These are phyloP conservation scores for Apiospora kogelbergensis DNA, from an alignment of 2,329 filamentous ascomycete genomes.

Conservation along the genomic window DNA sequence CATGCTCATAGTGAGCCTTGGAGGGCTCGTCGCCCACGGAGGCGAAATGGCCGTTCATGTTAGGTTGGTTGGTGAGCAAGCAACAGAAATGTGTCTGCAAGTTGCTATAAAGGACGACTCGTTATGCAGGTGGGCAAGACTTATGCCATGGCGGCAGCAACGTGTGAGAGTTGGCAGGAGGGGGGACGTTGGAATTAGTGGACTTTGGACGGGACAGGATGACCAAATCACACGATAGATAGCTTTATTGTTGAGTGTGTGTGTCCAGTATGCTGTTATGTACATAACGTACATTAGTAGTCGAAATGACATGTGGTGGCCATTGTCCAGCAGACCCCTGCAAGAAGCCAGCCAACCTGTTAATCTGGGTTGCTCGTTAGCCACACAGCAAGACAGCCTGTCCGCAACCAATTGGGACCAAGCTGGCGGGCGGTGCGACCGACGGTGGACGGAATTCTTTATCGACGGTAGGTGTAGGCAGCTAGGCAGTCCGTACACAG, in stretches of 20 bases:
- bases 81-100: slow-evolving; percentile 7
- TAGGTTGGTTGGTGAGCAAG: slow-evolving; percentile 11
- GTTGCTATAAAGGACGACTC: background rate
- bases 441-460: background rate
- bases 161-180: background rate
- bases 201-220: background rate
- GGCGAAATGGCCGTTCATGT: slow-evolving; percentile 81
- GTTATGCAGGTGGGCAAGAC: slow-evolving; percentile 5
- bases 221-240: slow-evolving; percentile 14
- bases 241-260: slow-evolving; percentile 7
- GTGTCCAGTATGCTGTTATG: slow-evolving; percentile 7
- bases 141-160: slow-evolving; percentile 10
- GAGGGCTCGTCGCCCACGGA: slow-evolving; percentile 65
- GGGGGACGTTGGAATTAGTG: background rate
- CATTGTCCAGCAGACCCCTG: slow-evolving; percentile 4
- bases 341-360: background rate
- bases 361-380: background rate
- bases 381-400: background rate
- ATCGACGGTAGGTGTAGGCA: background rate
- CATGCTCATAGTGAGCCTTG: slow-evolving; percentile 77
- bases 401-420: background rate
- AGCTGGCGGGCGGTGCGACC: background rate
- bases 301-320: slow-evolving; percentile 1
- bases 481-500: background rate
- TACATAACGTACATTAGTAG: background rate